phyloP scores from a whole-genome alignment of 2,329 filamentous ascomycete genomes.

The Ophiostoma ips region DNA sequence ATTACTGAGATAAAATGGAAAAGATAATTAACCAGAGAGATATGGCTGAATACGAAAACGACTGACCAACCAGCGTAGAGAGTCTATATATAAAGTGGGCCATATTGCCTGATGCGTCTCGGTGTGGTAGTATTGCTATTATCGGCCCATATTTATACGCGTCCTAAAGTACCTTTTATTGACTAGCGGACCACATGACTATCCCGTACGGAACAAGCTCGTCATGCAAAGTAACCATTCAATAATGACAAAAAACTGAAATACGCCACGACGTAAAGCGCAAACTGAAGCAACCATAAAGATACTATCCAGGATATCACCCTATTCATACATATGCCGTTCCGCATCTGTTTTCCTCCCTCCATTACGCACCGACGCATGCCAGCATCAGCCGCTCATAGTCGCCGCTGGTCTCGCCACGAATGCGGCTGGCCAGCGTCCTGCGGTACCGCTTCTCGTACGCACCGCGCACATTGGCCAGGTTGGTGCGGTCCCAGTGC shows the following conservation, averaged over 20 bases:
- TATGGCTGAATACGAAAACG: too few relatives aligned
- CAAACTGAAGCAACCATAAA: background rate
- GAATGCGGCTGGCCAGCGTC: slow-evolving; percentile 55
- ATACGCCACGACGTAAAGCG: background rate
- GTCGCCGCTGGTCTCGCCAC: slow-evolving; percentile 73
- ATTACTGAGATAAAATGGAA: too few relatives aligned
- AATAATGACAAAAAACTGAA: background rate
- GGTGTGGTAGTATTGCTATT: too few relatives aligned
- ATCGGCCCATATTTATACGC: too few relatives aligned
- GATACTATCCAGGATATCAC: background rate
- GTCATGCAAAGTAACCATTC: too few relatives aligned
- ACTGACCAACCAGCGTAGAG: too few relatives aligned
- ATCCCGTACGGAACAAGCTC: too few relatives aligned
- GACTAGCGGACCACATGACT: too few relatives aligned
- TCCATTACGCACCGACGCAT: slow-evolving; percentile 28
- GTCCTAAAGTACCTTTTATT: too few relatives aligned
- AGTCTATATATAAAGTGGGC: too few relatives aligned
- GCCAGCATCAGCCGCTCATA: slow-evolving; percentile 67
- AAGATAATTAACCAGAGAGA: too few relatives aligned
- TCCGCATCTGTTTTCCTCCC: background rate
- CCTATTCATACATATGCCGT: background rate
- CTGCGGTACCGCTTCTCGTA: slow-evolving; percentile 59
- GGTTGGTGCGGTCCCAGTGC: slow-evolving; percentile 68
- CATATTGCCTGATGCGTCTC: too few relatives aligned
- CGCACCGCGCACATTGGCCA: slow-evolving; percentile 65